Base-by-base conservation (phyloP, 2,329 filamentous ascomycete species). In the Gaeumannomyces tritici region DNA sequence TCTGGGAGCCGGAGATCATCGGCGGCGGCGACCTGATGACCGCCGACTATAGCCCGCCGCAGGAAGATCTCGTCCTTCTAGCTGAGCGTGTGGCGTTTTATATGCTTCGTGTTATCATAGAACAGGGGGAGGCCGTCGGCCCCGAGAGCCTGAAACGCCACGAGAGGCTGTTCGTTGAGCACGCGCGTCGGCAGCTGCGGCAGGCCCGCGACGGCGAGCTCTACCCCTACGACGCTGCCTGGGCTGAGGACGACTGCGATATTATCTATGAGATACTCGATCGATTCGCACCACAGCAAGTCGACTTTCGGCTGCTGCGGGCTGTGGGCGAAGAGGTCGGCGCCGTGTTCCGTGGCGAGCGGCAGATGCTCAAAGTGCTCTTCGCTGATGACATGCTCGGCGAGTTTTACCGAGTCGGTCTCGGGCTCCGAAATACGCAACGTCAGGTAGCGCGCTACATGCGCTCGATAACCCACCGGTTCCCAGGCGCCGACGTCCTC, bases 351-450 rank as follows among this genome's bases (percentile, higher is more conserved):
- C 35, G 47, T 15, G 59, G 33, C 42, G 35, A 62, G 51, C 54
- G 55, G n/a, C 61, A 59, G 11, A 62, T 62, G 57, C 55, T 62
- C 21, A 28, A 62, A 8, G 57, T 62, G 1, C 57, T 62, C 18
- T 62, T 62, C 13, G 61, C n/a, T 8, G 29, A 55, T 24, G 47
- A 62, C 27, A 59, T 58, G 26, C 56, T 62, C 21, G 57, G 57
- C 28, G 31, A 59, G n/a, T 62, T 59, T 11, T 62, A 62, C 28
- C 47, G 57, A 6, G 35, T 55, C 3, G 61, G 61, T 2, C 61
- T 62, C 1, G 61, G 61, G 1, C 57, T 62, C 15, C 57, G 61
- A 18, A 62, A 62, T 27, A 42, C 61, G 12, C 61, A 62, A 31
- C 56, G 61, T 6, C 61, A 62, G 35, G 57, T 62, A 7, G 57